A percentile compares a stretch with the other conserved stretches of the same genome.
phyloP scores from a whole-genome alignment of 169 alveolate genomes.

The Prorocentrum cordatum region DNA sequence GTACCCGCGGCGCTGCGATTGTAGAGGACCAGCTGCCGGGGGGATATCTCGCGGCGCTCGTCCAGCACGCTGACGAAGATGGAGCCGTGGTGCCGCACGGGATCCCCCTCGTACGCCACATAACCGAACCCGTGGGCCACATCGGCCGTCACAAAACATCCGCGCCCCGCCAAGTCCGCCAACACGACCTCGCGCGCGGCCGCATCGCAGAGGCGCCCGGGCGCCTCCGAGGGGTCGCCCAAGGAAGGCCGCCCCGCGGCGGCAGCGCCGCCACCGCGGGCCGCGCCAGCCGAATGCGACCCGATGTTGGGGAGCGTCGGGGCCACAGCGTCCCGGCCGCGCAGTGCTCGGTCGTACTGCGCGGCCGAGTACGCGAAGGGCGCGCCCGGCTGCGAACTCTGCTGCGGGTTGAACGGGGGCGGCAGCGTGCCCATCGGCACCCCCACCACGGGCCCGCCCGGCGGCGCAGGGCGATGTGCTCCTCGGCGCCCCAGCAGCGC shows the following conservation, averaged over 20 bases:
- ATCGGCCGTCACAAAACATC: neutral
- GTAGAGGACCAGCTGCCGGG: neutral
- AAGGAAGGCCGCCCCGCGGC: neutral
- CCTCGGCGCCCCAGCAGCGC: too few species aligned
- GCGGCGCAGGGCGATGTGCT: too few species aligned
- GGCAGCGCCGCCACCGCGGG: too few species aligned
- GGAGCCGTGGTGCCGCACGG: neutral
- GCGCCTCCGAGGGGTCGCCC: too few species aligned
- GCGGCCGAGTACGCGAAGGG: neutral
- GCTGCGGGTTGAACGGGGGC: neutral
- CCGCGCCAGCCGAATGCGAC: too few species aligned
- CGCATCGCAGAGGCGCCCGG: too few species aligned
- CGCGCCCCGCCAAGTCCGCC: neutral
- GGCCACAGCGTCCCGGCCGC: too few species aligned
- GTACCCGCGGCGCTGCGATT: neutral
- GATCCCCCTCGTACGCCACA: neutral
- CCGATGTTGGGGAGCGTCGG: too few species aligned
- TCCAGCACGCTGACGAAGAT: neutral
- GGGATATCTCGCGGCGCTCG: neutral
- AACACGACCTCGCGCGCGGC: neutral
- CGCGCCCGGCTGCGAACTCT: neutral
- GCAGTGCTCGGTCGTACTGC: neutral
- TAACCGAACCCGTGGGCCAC: neutral
- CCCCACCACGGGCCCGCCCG: too few species aligned
- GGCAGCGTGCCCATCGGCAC: too few species aligned